Evolutionary conservation across 2,329 filamentous ascomycete species (phyloP), one percentile per base, ranked within the genome.

Genomic region (Fusarium sp.): DNA sequence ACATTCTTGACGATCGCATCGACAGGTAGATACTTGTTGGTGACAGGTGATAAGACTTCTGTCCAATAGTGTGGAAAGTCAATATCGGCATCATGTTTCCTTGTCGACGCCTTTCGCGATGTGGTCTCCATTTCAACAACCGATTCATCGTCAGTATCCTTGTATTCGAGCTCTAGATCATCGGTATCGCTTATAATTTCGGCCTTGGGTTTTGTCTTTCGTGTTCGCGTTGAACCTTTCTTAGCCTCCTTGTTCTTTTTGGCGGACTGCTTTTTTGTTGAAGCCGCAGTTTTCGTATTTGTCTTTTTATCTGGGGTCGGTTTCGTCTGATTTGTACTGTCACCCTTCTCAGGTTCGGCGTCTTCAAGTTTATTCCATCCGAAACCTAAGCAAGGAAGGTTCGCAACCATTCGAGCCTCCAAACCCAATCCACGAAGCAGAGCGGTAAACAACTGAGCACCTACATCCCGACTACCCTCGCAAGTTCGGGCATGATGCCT

Each of bases 61-160:
- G 91, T 91, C 96, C 96, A 99, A 77, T 98, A 98, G 49, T 92
- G 91, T 2, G 96, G 94, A 68, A 90, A 96, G 4, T 89, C 87
- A 26, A 97, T 83, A 69, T 97, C 94, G 20, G 85, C 83, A 70
- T 97, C 93, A 71, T 90, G 92, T 53, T 84, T 83, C 59, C 83
- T 84, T 8, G 70, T 72, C 38, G 77, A 78, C 68, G 40, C 54
- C 26, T 79, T 85, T 49, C 77, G 78, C 7, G 81, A 78, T 4
- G 78, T 77, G 10, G 79, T 65, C 30, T 82, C 79, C 20, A 90
- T 68, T 55, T 91, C 87, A 9, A 90, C 77, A 2, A 89, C 80
- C 0, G 87, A 87, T 9, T 88, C 83, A 49, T 89, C 85, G 54
- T 88, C 86, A 46, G 84, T 86, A 49, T 88, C 84, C 45, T 72